A percentile compares a stretch with the other conserved stretches of the same genome.
These are phyloP conservation scores for Syzygium grande DNA, from an alignment of 345 rosid genomes.

Conservation along the genomic window DNA sequence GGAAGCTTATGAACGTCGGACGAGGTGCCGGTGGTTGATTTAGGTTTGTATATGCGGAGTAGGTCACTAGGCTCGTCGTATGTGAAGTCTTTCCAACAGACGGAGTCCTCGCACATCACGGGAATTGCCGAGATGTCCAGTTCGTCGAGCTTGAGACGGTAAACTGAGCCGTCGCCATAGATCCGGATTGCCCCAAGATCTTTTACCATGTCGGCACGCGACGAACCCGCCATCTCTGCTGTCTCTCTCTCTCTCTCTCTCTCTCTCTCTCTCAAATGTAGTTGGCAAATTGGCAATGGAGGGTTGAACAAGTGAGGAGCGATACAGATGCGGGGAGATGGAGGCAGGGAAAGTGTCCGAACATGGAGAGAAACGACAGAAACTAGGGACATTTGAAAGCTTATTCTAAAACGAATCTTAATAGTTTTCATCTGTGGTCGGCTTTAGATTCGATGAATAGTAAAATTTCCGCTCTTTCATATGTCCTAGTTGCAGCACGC, in stretches of 20 bases:
- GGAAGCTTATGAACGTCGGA: background rate
- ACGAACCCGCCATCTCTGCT: background rate
- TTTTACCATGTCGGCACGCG: background rate
- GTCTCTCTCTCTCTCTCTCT: too few relatives aligned
- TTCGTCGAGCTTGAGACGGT: background rate
- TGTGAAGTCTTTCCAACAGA: background rate
- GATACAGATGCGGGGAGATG: background rate
- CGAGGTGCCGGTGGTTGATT: background rate
- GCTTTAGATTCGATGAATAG: background rate
- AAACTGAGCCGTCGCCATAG: background rate
- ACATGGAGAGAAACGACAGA: background rate
- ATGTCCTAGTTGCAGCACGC: background rate
- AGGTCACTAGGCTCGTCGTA: background rate
- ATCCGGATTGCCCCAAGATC: background rate
- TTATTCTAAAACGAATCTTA: background rate
- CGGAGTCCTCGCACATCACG: background rate
- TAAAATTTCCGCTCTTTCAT: rapidly evolving
- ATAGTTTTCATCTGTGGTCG: background rate
- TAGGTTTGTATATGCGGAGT: background rate
- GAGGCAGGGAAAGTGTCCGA: background rate
- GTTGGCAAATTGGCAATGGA: too few relatives aligned
- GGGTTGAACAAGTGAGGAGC: background rate
- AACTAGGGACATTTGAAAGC: background rate
- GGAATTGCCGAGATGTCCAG: background rate
- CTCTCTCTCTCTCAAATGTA: background rate